phyloP scores from a whole-genome alignment of 2,329 filamentous ascomycete genomes.

The Alternaria gaisen region DNA sequence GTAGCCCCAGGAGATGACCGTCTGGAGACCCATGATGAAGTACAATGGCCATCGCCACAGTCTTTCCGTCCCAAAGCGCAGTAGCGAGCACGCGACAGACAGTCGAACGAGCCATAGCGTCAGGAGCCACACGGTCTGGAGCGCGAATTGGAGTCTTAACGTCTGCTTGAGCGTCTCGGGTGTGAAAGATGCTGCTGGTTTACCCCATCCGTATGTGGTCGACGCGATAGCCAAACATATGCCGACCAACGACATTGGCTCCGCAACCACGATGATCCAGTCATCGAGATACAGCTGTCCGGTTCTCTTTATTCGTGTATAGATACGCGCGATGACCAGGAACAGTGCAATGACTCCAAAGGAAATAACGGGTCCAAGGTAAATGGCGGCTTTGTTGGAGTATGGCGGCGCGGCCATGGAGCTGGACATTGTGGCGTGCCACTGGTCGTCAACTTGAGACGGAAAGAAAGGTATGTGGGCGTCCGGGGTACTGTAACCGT shows the following conservation, averaged over 20 bases:
- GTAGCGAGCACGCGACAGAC: constrained; percentile 37
- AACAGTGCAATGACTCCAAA: constrained; percentile 28
- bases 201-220: constrained; percentile 35
- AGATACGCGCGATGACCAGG: constrained; percentile 32
- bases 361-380: constrained; percentile 32
- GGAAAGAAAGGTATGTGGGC: not conserved
- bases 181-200: constrained; percentile 26
- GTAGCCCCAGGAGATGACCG: constrained; percentile 31
- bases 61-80: constrained; percentile 31
- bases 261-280: constrained; percentile 37
- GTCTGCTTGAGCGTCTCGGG: constrained; percentile 20
- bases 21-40: constrained; percentile 34
- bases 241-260: constrained; percentile 30
- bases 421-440: constrained; percentile 11
- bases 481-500: constrained; percentile 8
- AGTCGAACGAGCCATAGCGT: constrained; percentile 33
- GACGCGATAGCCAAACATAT: constrained; percentile 27
- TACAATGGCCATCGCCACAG: constrained; percentile 34
- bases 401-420: constrained; percentile 19
- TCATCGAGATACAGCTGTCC: constrained; percentile 33
- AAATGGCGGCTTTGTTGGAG: constrained; percentile 32
- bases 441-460: not conserved
- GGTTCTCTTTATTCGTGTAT: constrained; percentile 30
- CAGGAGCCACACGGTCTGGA: constrained; percentile 39
- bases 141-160: constrained; percentile 34